Conservation (phyloP, 31 red algal genomes). For the Endocladia muricata region DNA sequence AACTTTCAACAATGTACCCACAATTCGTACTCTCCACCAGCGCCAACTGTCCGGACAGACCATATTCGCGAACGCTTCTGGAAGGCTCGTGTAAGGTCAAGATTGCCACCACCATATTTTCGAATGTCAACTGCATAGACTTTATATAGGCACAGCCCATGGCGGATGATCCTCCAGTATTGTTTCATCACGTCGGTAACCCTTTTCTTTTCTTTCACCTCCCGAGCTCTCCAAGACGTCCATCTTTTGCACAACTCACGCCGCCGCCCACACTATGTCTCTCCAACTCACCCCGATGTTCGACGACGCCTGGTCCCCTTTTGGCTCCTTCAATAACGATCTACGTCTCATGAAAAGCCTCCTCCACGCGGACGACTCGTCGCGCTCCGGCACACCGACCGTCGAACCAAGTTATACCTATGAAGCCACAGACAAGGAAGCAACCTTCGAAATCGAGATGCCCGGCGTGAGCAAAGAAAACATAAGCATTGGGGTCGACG, state of each 20-base stretch:
- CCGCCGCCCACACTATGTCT: neutral
- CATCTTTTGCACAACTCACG: neutral
- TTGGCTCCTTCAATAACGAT: neutral
- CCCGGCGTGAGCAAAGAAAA: neutral
- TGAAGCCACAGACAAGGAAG: neutral
- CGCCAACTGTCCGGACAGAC: too few relatives aligned
- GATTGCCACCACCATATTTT: too few relatives aligned
- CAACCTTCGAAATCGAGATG: conserved; percentile 2
- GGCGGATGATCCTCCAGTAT: too few relatives aligned
- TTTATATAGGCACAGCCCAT: too few relatives aligned
- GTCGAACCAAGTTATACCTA: neutral
- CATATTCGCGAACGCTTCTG: too few relatives aligned
- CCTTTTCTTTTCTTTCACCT: too few relatives aligned
- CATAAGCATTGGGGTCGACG: neutral
- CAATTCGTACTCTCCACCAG: too few relatives aligned
- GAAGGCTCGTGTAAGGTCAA: too few relatives aligned
- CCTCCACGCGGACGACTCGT: neutral
- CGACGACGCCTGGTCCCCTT: neutral
- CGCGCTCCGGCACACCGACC: neutral
- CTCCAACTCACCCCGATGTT: neutral
- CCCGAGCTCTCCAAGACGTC: too few relatives aligned
- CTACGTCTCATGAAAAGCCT: neutral
- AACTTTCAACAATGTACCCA: too few relatives aligned
- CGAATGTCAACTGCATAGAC: too few relatives aligned
- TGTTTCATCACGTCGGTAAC: too few relatives aligned